Evolutionary conservation across 164 flowering plant species (phyloP).

Genomic region (Vitis amurensis): DNA sequence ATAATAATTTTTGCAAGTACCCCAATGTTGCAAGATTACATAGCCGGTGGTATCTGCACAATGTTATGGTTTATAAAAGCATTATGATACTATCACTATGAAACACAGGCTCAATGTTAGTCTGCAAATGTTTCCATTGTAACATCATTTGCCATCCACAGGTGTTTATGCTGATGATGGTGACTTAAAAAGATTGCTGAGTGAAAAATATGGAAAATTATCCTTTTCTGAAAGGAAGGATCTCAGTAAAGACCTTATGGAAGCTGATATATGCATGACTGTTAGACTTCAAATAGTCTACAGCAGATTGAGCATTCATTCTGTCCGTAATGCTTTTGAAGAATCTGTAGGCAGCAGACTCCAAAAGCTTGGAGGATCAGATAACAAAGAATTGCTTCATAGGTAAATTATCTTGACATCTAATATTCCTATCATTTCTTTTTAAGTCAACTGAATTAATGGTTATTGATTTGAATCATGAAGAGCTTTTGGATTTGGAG

Average conservation of each 20-base stretch:
- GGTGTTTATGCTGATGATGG: constrained; percentile 85
- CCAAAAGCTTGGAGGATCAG: constrained; percentile 74
- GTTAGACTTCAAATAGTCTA: constrained; percentile 89
- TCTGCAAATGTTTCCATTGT: not conserved
- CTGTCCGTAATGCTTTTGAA: constrained; percentile 91
- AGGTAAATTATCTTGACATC: constrained; percentile 39
- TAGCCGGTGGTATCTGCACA: too few relatives aligned
- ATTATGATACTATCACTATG: not conserved
- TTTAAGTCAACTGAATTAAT: not conserved
- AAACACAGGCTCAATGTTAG: not conserved
- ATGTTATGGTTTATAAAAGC: too few relatives aligned
- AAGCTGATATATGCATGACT: constrained; percentile 70
- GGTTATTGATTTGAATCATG: not conserved
- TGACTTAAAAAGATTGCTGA: constrained; percentile 50
- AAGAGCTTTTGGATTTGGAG: too few relatives aligned
- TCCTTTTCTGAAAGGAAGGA: constrained; percentile 50
- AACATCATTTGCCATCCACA: constrained; percentile 16
- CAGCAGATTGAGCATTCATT: constrained; percentile 73
- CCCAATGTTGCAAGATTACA: too few relatives aligned
- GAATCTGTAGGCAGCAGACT: constrained; percentile 92
- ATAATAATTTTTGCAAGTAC: too few relatives aligned
- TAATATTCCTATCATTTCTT: not conserved
- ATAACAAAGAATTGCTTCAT: constrained; percentile 78
- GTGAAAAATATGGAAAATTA: constrained; percentile 59
- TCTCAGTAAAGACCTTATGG: constrained; percentile 57